Percentiles rank a stretch among this genome's conserved stretches.
Conservation (phyloP, 371 early-diverging fungal genomes). For the Chytridium lagenaria region DNA sequence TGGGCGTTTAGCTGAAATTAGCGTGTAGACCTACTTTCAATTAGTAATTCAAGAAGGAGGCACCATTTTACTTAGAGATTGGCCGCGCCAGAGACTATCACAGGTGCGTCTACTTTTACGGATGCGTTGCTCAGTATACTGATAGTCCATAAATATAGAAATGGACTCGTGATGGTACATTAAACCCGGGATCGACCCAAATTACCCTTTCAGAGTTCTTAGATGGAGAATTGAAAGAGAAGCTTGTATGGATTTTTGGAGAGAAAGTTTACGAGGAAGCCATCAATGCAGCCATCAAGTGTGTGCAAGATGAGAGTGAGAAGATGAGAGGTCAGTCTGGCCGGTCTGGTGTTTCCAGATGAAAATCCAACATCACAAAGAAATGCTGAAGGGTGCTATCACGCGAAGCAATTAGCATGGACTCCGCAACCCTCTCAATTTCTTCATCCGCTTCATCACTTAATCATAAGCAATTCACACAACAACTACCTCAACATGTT, state of each 20-base stretch:
- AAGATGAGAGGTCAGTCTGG: too few species aligned
- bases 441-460: too few species aligned
- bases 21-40: conserved; percentile 38
- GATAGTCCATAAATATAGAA: conserved; percentile 21
- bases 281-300: conserved; percentile 7
- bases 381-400: too few species aligned
- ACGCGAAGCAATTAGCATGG: too few species aligned
- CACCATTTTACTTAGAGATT: conserved; percentile 36
- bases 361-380: too few species aligned
- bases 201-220: conserved; percentile 29
- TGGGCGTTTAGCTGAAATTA: not conserved
- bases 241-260: conserved; percentile 42
- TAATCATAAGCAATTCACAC: too few species aligned
- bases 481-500: too few species aligned
- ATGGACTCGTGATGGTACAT: conserved; percentile 41
- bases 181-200: conserved; percentile 37
- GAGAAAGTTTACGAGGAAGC: conserved; percentile 29
- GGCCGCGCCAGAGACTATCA: conserved; percentile 41
- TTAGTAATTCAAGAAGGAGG: conserved; percentile 29
- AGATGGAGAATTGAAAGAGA: conserved; percentile 29
- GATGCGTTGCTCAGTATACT: not conserved
- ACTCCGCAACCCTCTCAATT: too few species aligned
- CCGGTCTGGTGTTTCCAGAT: too few species aligned
- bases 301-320: conserved; percentile 1
- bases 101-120: conserved; percentile 21